Percentiles rank a stretch among this genome's conserved stretches.
These are phyloP conservation scores for Terfezia claveryi DNA, from an alignment of 495 filamentous ascomycete species.

Conservation along the genomic window DNA sequence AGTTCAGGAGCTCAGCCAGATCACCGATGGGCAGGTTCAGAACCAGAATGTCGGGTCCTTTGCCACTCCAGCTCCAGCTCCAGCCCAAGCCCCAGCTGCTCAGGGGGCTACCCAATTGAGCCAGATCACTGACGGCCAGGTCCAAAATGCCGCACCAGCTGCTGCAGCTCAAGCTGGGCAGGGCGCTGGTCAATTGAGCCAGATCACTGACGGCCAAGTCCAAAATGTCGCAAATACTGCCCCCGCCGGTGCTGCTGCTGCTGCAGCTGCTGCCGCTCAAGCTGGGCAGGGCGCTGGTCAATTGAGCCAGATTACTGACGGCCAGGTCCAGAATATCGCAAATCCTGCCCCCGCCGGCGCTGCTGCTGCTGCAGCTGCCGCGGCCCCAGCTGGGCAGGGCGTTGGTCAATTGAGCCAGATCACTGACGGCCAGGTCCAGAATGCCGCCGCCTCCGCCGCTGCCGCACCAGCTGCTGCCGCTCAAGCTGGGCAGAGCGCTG, in stretches of 20 bases:
- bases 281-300: neutral
- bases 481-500: neutral
- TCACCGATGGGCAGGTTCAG: constrained; percentile 17
- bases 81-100: neutral
- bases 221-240: constrained; percentile 14
- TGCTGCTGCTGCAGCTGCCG: constrained; percentile 4
- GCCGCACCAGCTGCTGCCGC: neutral
- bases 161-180: neutral
- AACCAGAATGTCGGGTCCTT: neutral
- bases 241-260: constrained; percentile 2
- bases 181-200: constrained; percentile 5
- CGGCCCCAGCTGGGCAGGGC: constrained; percentile 4
- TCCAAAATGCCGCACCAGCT: constrained; percentile 10
- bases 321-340: constrained; percentile 4
- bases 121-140: constrained; percentile 12
- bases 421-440: constrained; percentile 20
- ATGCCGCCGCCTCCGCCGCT: neutral
- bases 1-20: neutral
- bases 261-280: constrained; percentile 9
- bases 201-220: constrained; percentile 20
- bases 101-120: too few species aligned
- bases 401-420: constrained; percentile 15
- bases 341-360: too few species aligned
- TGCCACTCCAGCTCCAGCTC: neutral
- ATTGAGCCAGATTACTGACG: constrained; percentile 3